Evolutionary conservation across 805 yeast genomes (phyloP), one percentile per base, ranked within the genome.

Genomic region (Lipomyces kockii): DNA sequence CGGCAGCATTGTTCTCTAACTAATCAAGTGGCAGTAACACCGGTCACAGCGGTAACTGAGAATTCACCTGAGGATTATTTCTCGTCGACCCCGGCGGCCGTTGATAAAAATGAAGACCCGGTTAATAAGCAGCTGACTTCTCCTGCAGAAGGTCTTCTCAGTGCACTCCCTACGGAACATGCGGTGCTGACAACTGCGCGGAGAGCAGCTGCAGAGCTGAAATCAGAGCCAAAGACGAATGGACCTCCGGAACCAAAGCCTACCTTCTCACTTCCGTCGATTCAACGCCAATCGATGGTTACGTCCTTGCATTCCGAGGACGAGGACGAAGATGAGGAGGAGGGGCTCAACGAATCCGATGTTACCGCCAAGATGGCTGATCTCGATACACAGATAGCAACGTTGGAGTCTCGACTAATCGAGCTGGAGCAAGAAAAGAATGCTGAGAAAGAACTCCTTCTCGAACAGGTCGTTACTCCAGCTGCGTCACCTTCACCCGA

Each of bases 341-440:
- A 69, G n/a, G 70, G 71, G 8, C 62, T 69, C 11, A 65, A 69
- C 46, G 72, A 63, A 34, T 58, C 55, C n/a, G 72, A 69, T 29
- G 72, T 69, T 5, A 62, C 37, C 39, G 54, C 63, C 5, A 63
- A 63, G 34, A 69, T 69, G 64, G 34, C 54, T 14, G 67, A 63
- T 22, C 7, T 69, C n/a, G 64, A 64, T 34, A 17, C 3, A 9
- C 55, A 59, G 17, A 69, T 69, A 46, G 51, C 53, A 2, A 11
- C 56, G 3, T 51, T 67, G 2, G 66, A 66, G 34, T 22, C 59
- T 14, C 61, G 66, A 1, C 57, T 69, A 22, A 35, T 29, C 11
- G 62, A 61, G 25, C 20, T 69, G 25, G 49, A 52, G 8, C 52
- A 7, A 4, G 55, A 37, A 29, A 69, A 67, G 57, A 54, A 20